Evolutionary conservation across 2,329 filamentous ascomycete species (phyloP).

Genomic region (Fusarium concolor): DNA sequence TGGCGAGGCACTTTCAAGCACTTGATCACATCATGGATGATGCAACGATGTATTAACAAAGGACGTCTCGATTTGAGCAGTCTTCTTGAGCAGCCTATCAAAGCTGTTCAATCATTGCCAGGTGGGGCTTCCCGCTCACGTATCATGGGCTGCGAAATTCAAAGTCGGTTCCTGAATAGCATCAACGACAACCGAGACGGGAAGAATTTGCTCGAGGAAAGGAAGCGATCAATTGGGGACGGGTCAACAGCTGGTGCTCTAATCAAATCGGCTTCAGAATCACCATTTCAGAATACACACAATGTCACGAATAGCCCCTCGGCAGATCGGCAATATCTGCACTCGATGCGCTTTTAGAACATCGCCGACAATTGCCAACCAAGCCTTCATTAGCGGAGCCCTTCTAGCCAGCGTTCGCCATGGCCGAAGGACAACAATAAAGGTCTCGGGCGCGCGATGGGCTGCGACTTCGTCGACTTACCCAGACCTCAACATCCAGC

Average conservation of each 20-base stretch:
- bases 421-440: constrained; percentile 20
- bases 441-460: constrained; percentile 43
- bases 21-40: no score
- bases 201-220: constrained; percentile 5
- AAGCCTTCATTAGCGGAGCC: constrained; percentile 42
- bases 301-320: constrained; percentile 55
- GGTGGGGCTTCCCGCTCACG: constrained; percentile 23
- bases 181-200: constrained; percentile 18
- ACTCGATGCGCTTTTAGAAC: constrained; percentile 57
- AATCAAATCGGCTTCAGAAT: not conserved
- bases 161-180: constrained; percentile 24
- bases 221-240: not conserved
- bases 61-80: not conserved
- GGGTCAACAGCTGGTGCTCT: not conserved
- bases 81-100: constrained; percentile 11
- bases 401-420: constrained; percentile 34
- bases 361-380: constrained; percentile 39
- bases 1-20: no score
- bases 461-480: constrained; percentile 41
- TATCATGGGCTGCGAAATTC: constrained; percentile 26
- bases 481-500: constrained; percentile 30
- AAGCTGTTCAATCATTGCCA: constrained; percentile 2
- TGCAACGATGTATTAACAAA: not conserved
- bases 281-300: constrained; percentile 9
- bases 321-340: constrained; percentile 55